A percentile compares a stretch with the other conserved stretches of the same genome.
These are phyloP conservation scores for Iris pallida DNA, from an alignment of 116 monocot species.

Conservation along the genomic window DNA sequence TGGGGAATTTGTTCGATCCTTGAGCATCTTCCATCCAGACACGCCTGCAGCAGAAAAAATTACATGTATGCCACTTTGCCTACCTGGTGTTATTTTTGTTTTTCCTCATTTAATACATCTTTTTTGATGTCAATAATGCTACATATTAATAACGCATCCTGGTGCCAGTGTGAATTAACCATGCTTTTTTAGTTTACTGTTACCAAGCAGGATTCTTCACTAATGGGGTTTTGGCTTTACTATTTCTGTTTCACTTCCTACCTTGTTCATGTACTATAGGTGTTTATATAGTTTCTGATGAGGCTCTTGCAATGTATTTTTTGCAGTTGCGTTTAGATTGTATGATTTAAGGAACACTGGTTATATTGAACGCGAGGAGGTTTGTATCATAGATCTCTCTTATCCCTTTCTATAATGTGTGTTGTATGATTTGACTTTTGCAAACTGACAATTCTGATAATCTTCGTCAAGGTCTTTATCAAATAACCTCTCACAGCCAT, in stretches of 20 bases:
- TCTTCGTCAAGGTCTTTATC: background rate
- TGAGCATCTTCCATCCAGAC: constrained; percentile 82
- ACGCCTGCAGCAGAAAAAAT: constrained; percentile 54
- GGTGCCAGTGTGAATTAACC: background rate
- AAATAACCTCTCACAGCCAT: background rate
- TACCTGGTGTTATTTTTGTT: background rate
- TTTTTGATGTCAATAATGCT: background rate
- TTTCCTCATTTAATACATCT: background rate
- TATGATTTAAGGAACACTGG: constrained; percentile 81
- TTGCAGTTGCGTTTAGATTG: constrained; percentile 85
- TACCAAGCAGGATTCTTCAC: background rate
- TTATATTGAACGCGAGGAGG: constrained; percentile 81
- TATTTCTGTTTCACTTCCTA: background rate
- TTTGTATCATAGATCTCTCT: constrained; percentile 17
- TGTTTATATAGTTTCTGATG: too few species aligned
- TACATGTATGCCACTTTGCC: constrained; percentile 46
- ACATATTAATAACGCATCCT: background rate
- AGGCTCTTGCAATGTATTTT: background rate
- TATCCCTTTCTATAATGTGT: background rate
- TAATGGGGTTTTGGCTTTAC: too few species aligned
- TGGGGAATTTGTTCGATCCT: constrained; percentile 87
- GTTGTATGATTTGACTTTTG: background rate
- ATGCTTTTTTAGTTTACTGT: background rate
- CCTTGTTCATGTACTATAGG: too few species aligned
- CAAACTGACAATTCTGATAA: background rate